Percentiles rank a stretch among this genome's conserved stretches.
Conservation (phyloP, 1,284 basidiomycete species). For the Quambalaria eucalypti region DNA sequence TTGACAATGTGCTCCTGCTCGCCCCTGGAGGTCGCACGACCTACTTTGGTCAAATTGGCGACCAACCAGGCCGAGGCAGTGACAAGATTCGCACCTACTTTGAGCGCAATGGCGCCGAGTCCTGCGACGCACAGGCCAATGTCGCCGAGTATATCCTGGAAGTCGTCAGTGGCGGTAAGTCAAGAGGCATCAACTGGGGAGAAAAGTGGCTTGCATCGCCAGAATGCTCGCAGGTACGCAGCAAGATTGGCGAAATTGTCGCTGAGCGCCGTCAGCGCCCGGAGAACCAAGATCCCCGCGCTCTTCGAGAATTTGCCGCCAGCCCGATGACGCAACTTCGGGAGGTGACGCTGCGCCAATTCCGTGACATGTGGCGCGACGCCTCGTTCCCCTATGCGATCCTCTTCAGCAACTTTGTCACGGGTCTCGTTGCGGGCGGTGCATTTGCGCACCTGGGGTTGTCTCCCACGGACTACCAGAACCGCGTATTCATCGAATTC, state of each 20-base stretch:
- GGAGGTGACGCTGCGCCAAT: constrained; percentile 55
- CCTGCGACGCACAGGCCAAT: constrained; percentile 25
- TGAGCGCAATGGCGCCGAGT: constrained; percentile 24
- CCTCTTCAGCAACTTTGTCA: constrained; percentile 50
- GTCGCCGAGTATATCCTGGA: constrained; percentile 46
- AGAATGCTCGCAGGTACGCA: constrained; percentile 48
- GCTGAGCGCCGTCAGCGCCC: constrained; percentile 28
- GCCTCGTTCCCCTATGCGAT: constrained; percentile 71
- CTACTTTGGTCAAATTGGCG: constrained; percentile 30
- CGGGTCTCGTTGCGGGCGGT: constrained; percentile 37
- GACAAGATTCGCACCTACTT: constrained; percentile 28
- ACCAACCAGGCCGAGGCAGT: constrained; percentile 13
- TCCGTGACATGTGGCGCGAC: constrained; percentile 56
- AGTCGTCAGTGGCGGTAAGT: constrained; percentile 31
- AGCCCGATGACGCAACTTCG: constrained; percentile 54
- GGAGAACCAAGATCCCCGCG: constrained; percentile 14
- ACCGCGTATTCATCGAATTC: constrained; percentile 19
- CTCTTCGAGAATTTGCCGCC: constrained; percentile 54
- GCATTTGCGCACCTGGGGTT: constrained; percentile 19
- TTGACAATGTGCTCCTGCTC: constrained; percentile 32
- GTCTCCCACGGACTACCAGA: constrained; percentile 15
- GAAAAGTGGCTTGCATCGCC: constrained; percentile 43
- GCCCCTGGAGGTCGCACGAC: constrained; percentile 25
- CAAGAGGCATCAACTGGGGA: constrained; percentile 15
- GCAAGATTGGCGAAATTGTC: constrained; percentile 50